These are phyloP conservation scores for Bryoerythrophyllum caledonicum DNA, from an alignment of 225 moss, liverwort and hornwort genomes.

Conservation along the genomic window DNA sequence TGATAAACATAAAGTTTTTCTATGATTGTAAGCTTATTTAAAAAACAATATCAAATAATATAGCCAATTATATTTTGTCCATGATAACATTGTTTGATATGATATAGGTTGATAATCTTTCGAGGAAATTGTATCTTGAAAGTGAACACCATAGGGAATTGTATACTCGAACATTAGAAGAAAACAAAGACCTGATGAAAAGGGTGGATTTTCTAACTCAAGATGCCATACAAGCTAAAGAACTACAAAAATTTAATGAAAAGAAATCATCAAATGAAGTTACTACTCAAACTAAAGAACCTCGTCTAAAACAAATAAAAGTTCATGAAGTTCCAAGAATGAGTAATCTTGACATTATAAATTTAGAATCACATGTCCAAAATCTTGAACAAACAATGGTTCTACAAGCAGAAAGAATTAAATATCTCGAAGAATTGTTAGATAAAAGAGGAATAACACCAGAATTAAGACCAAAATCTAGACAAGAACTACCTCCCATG, in stretches of 20 bases:
- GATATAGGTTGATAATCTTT: slow-evolving; percentile 61
- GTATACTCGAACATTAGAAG: slow-evolving; percentile 48
- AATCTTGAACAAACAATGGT: slow-evolving; percentile 6
- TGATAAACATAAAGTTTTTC: neutral
- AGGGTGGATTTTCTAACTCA: slow-evolving; percentile 44
- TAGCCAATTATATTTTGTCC: neutral
- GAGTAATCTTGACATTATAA: slow-evolving; percentile 3
- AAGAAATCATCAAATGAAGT: neutral
- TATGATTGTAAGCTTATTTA: neutral
- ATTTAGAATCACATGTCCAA: slow-evolving; percentile 19
- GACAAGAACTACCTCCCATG: slow-evolving; percentile 38
- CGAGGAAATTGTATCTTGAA: slow-evolving; percentile 66
- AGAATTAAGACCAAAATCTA: slow-evolving; percentile 33
- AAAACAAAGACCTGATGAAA: slow-evolving; percentile 59
- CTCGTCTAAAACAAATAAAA: neutral
- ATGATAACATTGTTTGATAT: neutral
- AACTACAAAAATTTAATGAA: neutral
- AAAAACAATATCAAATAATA: neutral
- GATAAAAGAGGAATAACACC: slow-evolving; percentile 9
- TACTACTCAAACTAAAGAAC: neutral
- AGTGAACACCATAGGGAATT: slow-evolving; percentile 53
- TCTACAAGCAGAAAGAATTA: slow-evolving; percentile 18
- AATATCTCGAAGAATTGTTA: slow-evolving; percentile 30
- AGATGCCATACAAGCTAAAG: neutral
- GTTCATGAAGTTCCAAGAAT: slow-evolving; percentile 13